Base-by-base conservation (phyloP, 2,329 filamentous ascomycete species). In the Cyphellophora europaea region DNA sequence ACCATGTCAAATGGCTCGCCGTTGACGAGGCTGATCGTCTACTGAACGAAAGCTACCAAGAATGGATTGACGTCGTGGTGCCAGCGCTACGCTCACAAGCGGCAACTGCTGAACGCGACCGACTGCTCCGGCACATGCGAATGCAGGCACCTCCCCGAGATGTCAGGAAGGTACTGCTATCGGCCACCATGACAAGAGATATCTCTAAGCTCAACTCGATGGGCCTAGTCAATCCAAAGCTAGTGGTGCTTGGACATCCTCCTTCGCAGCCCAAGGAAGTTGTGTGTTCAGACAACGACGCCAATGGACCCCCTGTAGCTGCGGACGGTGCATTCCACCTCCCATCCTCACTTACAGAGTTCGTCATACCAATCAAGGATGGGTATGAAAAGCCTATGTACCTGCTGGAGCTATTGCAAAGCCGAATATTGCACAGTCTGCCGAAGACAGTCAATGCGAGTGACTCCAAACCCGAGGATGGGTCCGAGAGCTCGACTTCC, bases 1-100 rank as follows among this genome's bases (percentile, higher is more conserved):
- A 79, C 12, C 73, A 88, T 37, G 81, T 87, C 16, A 77, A 75
- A 36, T 89, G 84, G 58, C 82, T 96, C 2, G 87, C 98, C 5
- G 79, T 98, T 27, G 91, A 98, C 55, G 91, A 98, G 67, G 91
- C 91, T 6, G 91, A 98, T 62, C 76, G 91, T 30, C 70, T 98
- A 29, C 74, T 98, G 28, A 88, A 28, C 85, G 73, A 96, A 56
- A 88, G 82, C 51, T 95, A 91, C 57, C 88, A 95, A 54, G 82
- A 89, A 50, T 95, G 88, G 88, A 67, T 93, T 3, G 74, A 78
- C 27, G 63, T 79, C 1, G 74, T 91, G 5, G 77, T 30, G 74
- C 77, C 38, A 73, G 74, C 2, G 69, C 73, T 25, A 86, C 87
- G 27, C 86, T 81, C 62, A 93, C 94, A 87, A 68, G 94, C 18